Percentiles rank a stretch among this genome's conserved stretches.
Evolutionary conservation across 345 rosid species (phyloP).

Genomic region (Lepidium aucheri): DNA sequence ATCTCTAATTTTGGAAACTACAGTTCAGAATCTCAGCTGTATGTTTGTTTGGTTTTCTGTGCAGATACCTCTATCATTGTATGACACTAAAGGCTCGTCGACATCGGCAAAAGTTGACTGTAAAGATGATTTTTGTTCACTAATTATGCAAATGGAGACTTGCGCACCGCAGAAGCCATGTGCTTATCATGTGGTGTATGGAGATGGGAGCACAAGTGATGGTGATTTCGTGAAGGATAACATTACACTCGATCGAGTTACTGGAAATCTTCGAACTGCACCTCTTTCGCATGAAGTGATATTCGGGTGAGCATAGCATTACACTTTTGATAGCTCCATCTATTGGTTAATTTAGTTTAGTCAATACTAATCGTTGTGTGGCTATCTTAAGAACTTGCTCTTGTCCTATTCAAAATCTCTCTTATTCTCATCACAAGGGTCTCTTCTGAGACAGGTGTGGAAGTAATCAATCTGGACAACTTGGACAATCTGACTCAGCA

Average conservation of each 20-base stretch:
- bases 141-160: conserved; percentile 11
- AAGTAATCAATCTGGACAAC: conserved; percentile 67
- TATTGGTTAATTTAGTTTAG: neutral
- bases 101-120: conserved; percentile 15
- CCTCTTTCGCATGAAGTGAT: conserved; percentile 14
- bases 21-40: neutral
- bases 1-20: neutral
- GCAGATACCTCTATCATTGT: conserved; percentile 48
- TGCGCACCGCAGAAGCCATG: conserved; percentile 16
- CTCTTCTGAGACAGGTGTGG: conserved; percentile 55
- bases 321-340: neutral
- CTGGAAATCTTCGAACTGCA: conserved; percentile 19
- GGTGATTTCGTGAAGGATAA: conserved; percentile 27
- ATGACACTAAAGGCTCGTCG: conserved; percentile 12
- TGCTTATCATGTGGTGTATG: conserved; percentile 28
- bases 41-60: neutral
- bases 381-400: neutral
- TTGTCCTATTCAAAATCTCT: neutral
- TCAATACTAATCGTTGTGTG: neutral
- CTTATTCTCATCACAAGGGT: neutral
- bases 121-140: conserved; percentile 19
- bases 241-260: conserved; percentile 18
- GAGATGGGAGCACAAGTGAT: conserved; percentile 31
- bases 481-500: conserved; percentile 63
- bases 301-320: conserved; percentile 18